Evolutionary conservation across 495 filamentous ascomycete genomes (phyloP).

Genomic region (Jackrogersella multiformis): DNA sequence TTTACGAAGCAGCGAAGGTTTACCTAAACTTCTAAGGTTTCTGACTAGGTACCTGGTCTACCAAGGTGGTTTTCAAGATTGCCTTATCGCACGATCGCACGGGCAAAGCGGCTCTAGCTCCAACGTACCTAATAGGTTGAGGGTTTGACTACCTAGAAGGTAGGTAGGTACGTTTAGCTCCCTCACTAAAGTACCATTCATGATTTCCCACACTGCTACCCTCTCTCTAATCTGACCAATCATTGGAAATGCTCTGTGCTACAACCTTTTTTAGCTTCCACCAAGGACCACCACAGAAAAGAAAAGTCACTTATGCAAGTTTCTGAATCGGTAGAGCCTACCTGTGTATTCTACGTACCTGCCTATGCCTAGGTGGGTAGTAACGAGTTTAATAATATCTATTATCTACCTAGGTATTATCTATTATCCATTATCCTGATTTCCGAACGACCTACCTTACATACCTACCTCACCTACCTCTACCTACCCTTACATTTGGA

Average conservation of each 20-base stretch:
- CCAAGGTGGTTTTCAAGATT: no score
- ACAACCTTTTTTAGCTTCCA: conserved; percentile 22
- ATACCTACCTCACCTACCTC: conserved; percentile 6
- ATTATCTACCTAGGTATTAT: not conserved
- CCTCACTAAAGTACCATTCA: no score
- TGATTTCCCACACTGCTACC: not conserved
- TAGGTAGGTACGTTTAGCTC: no score
- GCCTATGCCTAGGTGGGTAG: no score
- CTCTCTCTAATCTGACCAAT: conserved; percentile 8
- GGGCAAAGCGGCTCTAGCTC: conserved; percentile 21
- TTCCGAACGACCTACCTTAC: conserved; percentile 11
- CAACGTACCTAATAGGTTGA: conserved; percentile 1
- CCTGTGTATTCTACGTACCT: no score
- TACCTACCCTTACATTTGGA: conserved; percentile 12
- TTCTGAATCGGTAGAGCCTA: conserved; percentile 39
- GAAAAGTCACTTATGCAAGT: conserved; percentile 34
- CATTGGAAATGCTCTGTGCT: conserved; percentile 9
- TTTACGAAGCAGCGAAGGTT: not conserved
- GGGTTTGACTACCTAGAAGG: no score
- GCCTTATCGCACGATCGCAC: not conserved
- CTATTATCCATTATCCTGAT: conserved; percentile 21
- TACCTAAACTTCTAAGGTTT: no score
- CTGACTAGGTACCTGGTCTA: no score
- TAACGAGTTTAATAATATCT: no score
- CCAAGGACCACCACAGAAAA: no score